Base-by-base conservation (phyloP, 768 basidiomycete genomes). In the Lactarius hengduanensis region DNA sequence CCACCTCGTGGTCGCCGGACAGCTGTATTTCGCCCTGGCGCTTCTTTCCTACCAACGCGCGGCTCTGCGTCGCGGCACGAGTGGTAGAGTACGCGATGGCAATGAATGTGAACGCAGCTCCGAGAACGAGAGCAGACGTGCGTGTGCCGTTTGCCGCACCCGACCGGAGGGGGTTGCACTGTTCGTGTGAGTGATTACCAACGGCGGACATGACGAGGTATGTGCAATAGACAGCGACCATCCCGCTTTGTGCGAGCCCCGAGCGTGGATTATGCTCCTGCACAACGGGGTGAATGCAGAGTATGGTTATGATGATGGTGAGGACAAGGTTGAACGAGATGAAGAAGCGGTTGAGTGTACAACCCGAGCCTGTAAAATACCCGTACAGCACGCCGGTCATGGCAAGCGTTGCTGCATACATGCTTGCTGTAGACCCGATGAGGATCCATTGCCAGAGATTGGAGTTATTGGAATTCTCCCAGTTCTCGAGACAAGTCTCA, bases 61-160 rank as follows among this genome's bases (percentile, higher is more conserved):
- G 87, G 72, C 91, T 93, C 77, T 96, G 94, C 0, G 97, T 99
- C 11, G 97, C 97, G 6, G 97, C 97, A 59, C 96, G 84, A 30
- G 89, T 92, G 0, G 97, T 98, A 34, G 96, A 98, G 74, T 98
- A 99, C 8, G 97, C 96, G 71, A 99, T 97, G 5, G 97, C 96
- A 56, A 98, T 78, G 86, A 99, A 99, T 0, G 97, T 99, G 77
- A 99, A 97, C 13, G 94, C 76, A 9, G 93, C 97, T 36, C 97
- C 97, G 54, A 98, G 82, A 32, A 98, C 80, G 56, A 97, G 86
- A 2, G 92, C 90, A 9, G 94, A 94, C 43, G 87, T 94, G 66
- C 89, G 87, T 0, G 96, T 91, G 57, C 85, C 84, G 6, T 78
- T 77, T 1, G 80, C 79, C 54, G 74, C 78, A 28, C 79, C 80